Base-by-base conservation (phyloP, 73 alveolate genomes). In the Symbiodinium natans region DNA sequence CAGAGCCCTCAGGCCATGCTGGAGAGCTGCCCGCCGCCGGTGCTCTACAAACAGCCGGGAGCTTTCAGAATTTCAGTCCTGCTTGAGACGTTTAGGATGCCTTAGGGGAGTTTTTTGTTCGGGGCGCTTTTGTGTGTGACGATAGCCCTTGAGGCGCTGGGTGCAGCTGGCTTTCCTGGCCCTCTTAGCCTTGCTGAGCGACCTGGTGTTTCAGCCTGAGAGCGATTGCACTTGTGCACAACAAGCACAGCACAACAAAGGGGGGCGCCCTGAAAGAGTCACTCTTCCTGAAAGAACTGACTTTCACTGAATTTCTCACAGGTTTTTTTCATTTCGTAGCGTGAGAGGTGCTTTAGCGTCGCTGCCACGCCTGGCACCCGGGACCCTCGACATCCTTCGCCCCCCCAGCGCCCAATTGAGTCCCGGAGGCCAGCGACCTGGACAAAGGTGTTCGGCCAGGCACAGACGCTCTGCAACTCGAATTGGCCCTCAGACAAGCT, bases 331-430 rank as follows among this genome's bases (percentile, higher is more conserved):
- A n/a, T n/a, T n/a, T n/a, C n/a, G n/a, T n/a, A n/a, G n/a, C n/a
- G n/a, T n/a, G n/a, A 21, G 5, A 90, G 97, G 97, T 90, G 98
- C 92, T 92, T 92, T 74, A 92, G 98, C n/a, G 98, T 92, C 68
- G 98, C 97, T 41, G 98, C 92, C 48, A 92, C 90, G 97, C 38
- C 36, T 27, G 46, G 89, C 41, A 29, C 97, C 41, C 52, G 31
- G 82, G 31, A 77, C 56, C 38, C 19, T 25, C 40, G n/a, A 21
- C 15, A 1, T 39, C n/a, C n/a, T n/a, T n/a, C n/a, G n/a, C n/a
- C n/a, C n/a, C n/a, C n/a, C n/a, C n/a, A n/a, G n/a, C n/a, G n/a
- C n/a, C n/a, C n/a, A n/a, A n/a, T n/a, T n/a, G n/a, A n/a, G n/a
- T n/a, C n/a, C n/a, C n/a, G n/a, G 25, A 87, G 94, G 89, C 97